Conservation (phyloP, 2,329 filamentous ascomycete genomes). For the Monilinia fructicola region DNA sequence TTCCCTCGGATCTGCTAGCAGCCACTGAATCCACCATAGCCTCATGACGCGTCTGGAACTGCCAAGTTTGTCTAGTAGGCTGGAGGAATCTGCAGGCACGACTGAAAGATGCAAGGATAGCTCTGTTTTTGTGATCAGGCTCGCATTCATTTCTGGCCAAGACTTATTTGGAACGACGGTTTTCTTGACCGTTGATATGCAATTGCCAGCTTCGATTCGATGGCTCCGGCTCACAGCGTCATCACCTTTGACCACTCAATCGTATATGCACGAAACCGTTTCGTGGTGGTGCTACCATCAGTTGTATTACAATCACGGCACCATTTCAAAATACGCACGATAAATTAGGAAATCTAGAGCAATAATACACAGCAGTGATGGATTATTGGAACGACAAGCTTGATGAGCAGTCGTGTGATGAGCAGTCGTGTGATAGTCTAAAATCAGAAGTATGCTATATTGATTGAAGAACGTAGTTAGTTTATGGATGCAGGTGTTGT, state of each 20-base stretch:
- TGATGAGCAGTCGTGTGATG: no score
- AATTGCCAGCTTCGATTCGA: not conserved
- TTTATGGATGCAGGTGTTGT: no score
- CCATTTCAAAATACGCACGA: no score
- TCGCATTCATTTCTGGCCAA: not conserved
- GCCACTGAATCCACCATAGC: not conserved
- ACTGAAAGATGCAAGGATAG: not conserved
- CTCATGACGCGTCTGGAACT: not conserved
- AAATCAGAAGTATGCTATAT: no score
- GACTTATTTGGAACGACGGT: not conserved
- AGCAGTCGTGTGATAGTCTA: no score
- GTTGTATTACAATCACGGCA: no score
- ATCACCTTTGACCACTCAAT: not conserved
- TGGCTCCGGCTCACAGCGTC: not conserved
- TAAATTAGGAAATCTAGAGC: no score
- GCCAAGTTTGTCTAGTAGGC: not conserved
- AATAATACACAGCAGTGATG: no score
- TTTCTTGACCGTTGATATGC: not conserved
- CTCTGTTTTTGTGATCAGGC: not conserved
- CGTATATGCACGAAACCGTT: not conserved
- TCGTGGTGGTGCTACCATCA: constrained; percentile 36
- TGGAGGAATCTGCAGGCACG: not conserved
- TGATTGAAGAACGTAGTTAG: no score
- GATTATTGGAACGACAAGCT: no score
- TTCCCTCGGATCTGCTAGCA: not conserved